Evolutionary conservation across 345 rosid species (phyloP), one percentile per base, ranked within the genome.

Genomic region (Rubroshorea leprosula): DNA sequence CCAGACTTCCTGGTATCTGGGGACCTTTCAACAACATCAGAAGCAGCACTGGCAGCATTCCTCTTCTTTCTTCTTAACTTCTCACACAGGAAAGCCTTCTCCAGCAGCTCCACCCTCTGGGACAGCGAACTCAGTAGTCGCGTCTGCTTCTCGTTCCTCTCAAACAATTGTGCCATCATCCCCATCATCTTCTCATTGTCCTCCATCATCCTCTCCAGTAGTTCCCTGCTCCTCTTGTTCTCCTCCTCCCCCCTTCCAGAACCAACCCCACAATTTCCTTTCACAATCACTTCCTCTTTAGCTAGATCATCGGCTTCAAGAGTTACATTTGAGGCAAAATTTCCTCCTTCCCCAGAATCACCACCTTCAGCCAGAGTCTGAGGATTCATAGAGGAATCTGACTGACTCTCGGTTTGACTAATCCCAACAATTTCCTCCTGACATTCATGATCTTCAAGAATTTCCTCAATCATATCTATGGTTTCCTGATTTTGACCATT

Each of bases 141-240:
- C 0, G 70, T 73, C 58, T 85, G 89, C 78, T 38, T 57, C 39
- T 67, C 72, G 64, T 83, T 83, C 76, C 61, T 74, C 78, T 78
- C 80, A 6, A 75, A 57, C 62, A 82, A 43, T 41, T 68, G 66
- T 6, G 61, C 57, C 85, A 83, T 78, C 74, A 80, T 1, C 4
- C 69, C 67, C 82, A 83, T 78, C 73, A 78, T 76, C 65, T 65
- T 76, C 70, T 72, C 83, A 23, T 80, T 85, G n/a, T 81, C 93
- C 72, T 81, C 80, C 62, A 70, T 13, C 73, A 76, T 76, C 69
- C 69, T 82, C 68, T 72, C 70, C 61, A 76, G 5, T 57, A 76
- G 20, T 55, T 72, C 76, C 61, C 58, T 63, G 23, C n/a, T n/a
- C n/a, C 54, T 83, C 69, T 53, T 63, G 45, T 43, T 43, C 0